phyloP scores from a whole-genome alignment of 116 monocot genomes.

The Iris pallida region DNA sequence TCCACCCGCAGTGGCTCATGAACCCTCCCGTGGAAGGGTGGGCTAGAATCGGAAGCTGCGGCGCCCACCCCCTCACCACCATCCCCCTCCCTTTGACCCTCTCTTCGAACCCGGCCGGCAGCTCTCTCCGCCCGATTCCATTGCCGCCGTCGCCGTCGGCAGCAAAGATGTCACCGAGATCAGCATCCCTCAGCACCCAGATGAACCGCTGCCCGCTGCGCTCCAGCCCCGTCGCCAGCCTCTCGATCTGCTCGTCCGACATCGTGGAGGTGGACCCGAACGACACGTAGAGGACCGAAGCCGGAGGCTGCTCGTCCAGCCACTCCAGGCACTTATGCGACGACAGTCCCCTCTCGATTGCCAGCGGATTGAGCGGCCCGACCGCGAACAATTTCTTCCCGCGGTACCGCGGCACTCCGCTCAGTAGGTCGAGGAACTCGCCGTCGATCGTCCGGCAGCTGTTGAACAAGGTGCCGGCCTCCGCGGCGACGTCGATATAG shows the following conservation, averaged over 20 bases:
- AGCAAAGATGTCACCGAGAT: neutral
- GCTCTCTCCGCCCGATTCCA: too few relatives aligned
- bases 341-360: too few relatives aligned
- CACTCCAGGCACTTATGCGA: neutral
- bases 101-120: constrained; percentile 1
- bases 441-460: constrained; percentile 20
- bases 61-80: constrained; percentile 51
- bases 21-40: constrained; percentile 43
- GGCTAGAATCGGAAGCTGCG: constrained; percentile 55
- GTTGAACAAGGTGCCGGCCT: constrained; percentile 16
- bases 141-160: neutral
- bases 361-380: constrained; percentile 33
- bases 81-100: constrained; percentile 21
- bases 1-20: constrained; percentile 87
- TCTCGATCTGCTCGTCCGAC: neutral
- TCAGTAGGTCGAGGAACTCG: constrained; percentile 20
- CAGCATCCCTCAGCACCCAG: constrained; percentile 25
- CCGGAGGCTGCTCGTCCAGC: neutral
- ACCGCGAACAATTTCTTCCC: constrained; percentile 22
- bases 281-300: constrained; percentile 3
- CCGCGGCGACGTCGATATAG: neutral
- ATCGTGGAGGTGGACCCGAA: constrained; percentile 6
- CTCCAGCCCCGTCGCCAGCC: constrained; percentile 6
- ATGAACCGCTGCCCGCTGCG: constrained; percentile 28
- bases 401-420: neutral